These are phyloP conservation scores for Endocladia muricata DNA, from an alignment of 31 red algal genomes.

Conservation along the genomic window DNA sequence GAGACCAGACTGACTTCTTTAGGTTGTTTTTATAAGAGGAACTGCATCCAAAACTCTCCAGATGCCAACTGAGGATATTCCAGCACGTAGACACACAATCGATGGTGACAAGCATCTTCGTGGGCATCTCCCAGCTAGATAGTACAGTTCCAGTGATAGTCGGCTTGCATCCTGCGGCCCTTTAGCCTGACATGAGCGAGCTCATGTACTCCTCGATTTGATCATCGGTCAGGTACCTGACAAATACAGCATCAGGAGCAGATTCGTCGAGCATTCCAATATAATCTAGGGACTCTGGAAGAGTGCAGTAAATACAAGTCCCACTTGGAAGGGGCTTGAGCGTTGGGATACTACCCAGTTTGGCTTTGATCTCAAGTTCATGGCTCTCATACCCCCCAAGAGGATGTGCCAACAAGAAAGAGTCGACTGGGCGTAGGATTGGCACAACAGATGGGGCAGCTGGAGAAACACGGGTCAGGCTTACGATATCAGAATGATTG, in stretches of 20 bases:
- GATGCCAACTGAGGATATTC: not conserved
- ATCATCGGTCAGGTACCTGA: not conserved
- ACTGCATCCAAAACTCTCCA: not conserved
- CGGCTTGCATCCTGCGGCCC: not conserved
- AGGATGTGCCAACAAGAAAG: not conserved
- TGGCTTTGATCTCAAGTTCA: not conserved
- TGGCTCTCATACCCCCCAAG: conserved; percentile 3
- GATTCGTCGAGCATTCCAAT: conserved; percentile 1
- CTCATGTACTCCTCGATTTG: conserved; percentile 1
- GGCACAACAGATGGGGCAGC: not conserved
- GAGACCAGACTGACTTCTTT: not conserved
- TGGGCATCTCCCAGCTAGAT: not conserved
- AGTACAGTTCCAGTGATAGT: not conserved
- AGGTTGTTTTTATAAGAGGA: not conserved
- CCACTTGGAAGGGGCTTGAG: not conserved
- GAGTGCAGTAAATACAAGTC: not conserved
- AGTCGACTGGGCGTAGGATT: not conserved
- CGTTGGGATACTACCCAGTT: not conserved
- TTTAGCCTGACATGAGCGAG: not conserved
- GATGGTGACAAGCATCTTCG: not conserved
- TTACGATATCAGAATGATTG: not conserved
- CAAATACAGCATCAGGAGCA: not conserved
- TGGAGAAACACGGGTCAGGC: not conserved
- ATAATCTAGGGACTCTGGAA: not conserved
- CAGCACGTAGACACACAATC: not conserved